A percentile compares a stretch with the other conserved stretches of the same genome.
These are phyloP conservation scores for Venturia asperata DNA, from an alignment of 2,329 filamentous ascomycete species.

Conservation along the genomic window DNA sequence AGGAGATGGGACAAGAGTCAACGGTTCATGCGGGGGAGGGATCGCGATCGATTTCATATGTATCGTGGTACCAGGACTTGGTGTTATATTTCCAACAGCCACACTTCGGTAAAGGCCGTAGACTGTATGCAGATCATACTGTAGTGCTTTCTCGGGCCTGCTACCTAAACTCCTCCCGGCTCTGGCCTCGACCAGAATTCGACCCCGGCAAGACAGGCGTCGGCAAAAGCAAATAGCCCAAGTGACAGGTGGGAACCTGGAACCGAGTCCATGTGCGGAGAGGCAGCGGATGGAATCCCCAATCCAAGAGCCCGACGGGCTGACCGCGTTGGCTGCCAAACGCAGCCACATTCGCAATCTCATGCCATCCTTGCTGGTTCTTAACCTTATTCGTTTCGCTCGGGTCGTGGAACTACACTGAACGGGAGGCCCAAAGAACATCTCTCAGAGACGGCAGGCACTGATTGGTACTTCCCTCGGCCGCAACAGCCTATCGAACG, in stretches of 20 bases:
- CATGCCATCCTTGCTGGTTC: not conserved
- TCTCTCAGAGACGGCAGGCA: not conserved
- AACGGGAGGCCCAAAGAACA: slow-evolving; percentile 12
- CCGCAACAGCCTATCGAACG: slow-evolving; percentile 13
- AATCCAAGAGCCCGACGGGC: not conserved
- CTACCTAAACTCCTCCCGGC: not conserved
- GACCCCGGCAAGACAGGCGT: not conserved
- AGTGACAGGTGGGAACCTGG: not conserved
- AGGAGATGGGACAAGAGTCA: not conserved
- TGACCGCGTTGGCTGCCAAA: slow-evolving; percentile 12
- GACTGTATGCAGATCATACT: not conserved
- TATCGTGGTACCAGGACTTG: slow-evolving; percentile 1
- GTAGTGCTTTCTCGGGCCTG: not conserved
- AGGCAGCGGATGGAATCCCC: slow-evolving; percentile 3
- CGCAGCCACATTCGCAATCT: slow-evolving; percentile 17
- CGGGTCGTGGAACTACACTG: slow-evolving; percentile 1
- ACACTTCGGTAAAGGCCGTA: not conserved
- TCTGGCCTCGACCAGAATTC: not conserved
- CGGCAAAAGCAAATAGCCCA: slow-evolving; percentile 5
- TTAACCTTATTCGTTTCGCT: slow-evolving; percentile 13
- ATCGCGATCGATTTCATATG: not conserved
- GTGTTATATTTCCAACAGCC: slow-evolving; percentile 3
- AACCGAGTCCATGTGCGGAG: slow-evolving; percentile 3
- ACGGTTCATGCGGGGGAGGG: not conserved
- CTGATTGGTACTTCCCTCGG: slow-evolving; percentile 11